Evolutionary conservation across 345 rosid species (phyloP).

Genomic region (Pugionium dolabratum): DNA sequence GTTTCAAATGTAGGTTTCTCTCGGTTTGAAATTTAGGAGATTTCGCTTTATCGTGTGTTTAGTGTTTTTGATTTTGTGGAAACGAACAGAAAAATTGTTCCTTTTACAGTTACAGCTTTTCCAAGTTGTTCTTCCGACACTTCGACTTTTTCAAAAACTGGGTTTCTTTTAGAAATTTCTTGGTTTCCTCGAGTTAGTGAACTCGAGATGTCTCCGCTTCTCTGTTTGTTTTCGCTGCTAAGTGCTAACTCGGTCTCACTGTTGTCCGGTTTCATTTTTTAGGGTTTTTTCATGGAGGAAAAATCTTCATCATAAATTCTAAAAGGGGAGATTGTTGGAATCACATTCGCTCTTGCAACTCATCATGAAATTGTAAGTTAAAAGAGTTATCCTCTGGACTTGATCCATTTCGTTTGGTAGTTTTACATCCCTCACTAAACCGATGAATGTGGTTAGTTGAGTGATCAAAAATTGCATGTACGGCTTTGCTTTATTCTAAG

Average conservation of each 20-base stretch:
- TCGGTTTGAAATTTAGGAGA: constrained; percentile 12
- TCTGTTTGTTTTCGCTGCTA: background rate
- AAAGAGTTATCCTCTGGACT: constrained; percentile 22
- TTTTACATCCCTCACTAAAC: too few species aligned
- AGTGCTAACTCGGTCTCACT: constrained; percentile 3
- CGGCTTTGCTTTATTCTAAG: too few species aligned
- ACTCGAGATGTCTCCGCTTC: constrained; percentile 14
- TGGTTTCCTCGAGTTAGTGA: constrained; percentile 18
- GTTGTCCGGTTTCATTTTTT: constrained; percentile 13
- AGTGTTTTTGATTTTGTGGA: constrained; percentile 21
- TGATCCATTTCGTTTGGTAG: too few species aligned
- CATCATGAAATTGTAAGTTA: constrained; percentile 72
- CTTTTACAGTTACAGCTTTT: constrained; percentile 27
- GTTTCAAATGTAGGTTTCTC: too few species aligned
- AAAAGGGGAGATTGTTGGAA: constrained; percentile 70
- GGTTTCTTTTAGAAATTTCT: constrained; percentile 2
- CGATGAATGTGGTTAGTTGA: too few species aligned
- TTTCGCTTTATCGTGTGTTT: background rate
- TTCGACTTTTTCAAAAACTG: too few species aligned
- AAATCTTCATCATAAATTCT: constrained; percentile 41
- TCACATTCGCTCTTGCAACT: constrained; percentile 69
- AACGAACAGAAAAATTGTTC: constrained; percentile 14
- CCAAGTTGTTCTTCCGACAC: constrained; percentile 8
- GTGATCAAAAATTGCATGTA: too few species aligned
- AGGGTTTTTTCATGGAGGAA: constrained; percentile 56